Evolutionary conservation across 306 rosid species (phyloP), one percentile per base, ranked within the genome.

Genomic region (apple (Malus domestica)): DNA sequence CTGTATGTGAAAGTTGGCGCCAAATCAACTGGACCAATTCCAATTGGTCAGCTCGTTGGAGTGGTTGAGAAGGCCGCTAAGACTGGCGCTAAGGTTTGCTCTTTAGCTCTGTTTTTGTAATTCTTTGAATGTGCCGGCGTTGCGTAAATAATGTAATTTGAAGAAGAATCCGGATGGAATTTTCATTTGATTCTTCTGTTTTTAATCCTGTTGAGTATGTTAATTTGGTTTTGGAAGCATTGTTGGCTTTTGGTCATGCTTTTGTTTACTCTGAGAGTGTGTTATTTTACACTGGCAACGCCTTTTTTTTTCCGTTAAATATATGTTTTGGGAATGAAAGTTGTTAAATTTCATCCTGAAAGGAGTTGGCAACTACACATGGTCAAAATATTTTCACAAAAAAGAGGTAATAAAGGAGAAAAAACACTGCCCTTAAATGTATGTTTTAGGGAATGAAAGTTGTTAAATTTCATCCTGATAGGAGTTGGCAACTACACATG

Each of bases 1-100:
- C 71, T 81, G 70, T 89, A 83, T 75, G 83, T 90, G 8, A 83
- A 45, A 71, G 85, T 92, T 32, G 98, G 84, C 71, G 92, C 97
- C 49, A 77, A 68, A 49, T 90, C 93, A 6, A 83, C 83, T 32
- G 98, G 97, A 22, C 85, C 96, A 71, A 71, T 92, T 85, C 79
- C 86, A 40, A 71, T 86, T 15, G 14, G 57, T 84, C 90, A 89
- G 59, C 96, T 95, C 78, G 81, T 89, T 73, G 82, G 89, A 85
- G 97, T 92, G 25, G 97, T 88, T 70, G 89, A 83, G 67, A 76
- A 77, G 66, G 97, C 98, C 63, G 25, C 25, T 32, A 4, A 32
- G 35, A 32, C 35, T 32, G 6, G 35, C 35, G 35, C 38, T 33
- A 1, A 33, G 38, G 38, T 33, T 33, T 5, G 38, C 6, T 33